Evolutionary conservation across 164 flowering plant genomes (phyloP).

Genomic region (Magnolia kwangsiensis): DNA sequence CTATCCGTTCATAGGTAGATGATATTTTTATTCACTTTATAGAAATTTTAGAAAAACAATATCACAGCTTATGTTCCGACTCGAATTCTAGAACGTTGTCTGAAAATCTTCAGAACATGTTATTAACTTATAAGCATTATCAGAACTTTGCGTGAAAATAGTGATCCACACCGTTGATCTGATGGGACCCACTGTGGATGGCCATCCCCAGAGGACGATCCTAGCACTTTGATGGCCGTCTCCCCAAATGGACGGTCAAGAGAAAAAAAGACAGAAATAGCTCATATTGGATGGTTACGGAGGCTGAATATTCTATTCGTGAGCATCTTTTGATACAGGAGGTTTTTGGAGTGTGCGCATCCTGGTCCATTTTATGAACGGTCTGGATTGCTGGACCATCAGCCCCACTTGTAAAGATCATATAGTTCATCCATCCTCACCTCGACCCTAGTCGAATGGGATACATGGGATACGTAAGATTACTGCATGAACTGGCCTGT

Average conservation of each 20-base stretch:
- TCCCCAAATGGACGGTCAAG: background rate
- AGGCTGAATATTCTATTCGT: too few relatives aligned
- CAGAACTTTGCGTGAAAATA: background rate
- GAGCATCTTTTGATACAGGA: too few relatives aligned
- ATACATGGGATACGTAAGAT: too few relatives aligned
- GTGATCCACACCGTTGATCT: background rate
- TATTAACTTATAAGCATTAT: background rate
- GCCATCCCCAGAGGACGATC: background rate
- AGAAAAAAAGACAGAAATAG: background rate
- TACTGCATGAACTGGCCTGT: too few relatives aligned
- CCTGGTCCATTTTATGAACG: too few relatives aligned
- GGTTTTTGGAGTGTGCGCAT: too few relatives aligned
- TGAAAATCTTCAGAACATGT: background rate
- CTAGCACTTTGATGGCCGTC: background rate
- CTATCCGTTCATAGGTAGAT: background rate
- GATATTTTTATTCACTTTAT: background rate
- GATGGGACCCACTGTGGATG: background rate
- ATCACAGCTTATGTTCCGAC: background rate
- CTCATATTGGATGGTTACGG: too few relatives aligned
- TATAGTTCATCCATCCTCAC: too few relatives aligned
- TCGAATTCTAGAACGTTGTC: background rate
- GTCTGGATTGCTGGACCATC: too few relatives aligned
- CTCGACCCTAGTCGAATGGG: too few relatives aligned
- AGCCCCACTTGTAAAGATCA: too few relatives aligned
- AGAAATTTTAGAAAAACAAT: background rate